phyloP scores from a whole-genome alignment of 805 yeast genomes.

The Debaryomyces maramus region DNA sequence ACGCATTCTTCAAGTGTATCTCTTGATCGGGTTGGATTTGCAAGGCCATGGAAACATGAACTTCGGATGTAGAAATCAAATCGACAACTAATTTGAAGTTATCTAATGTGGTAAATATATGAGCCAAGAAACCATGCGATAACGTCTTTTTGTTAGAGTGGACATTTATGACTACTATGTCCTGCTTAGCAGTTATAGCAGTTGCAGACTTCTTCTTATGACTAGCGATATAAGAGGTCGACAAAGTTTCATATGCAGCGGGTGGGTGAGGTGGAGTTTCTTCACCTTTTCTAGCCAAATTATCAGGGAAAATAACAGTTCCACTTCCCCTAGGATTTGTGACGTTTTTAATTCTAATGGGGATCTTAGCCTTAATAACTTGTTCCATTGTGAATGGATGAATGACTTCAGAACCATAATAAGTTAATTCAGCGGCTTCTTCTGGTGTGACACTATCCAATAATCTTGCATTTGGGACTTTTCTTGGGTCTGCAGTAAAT shows the following conservation, averaged over 20 bases:
- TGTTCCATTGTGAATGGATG: slow-evolving; percentile 99
- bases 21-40: slow-evolving; percentile 72
- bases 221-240: slow-evolving; percentile 33
- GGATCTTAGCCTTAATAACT: slow-evolving; percentile 92
- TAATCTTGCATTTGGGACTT: slow-evolving; percentile 85
- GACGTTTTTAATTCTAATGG: slow-evolving; percentile 94
- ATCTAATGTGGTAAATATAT: slow-evolving; percentile 83
- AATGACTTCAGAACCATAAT: slow-evolving; percentile 96
- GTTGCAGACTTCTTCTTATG: slow-evolving; percentile 73
- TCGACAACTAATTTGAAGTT: slow-evolving; percentile 86
- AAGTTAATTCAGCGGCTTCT: slow-evolving; percentile 97
- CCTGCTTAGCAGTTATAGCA: slow-evolving; percentile 93
- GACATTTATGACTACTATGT: slow-evolving; percentile 86
- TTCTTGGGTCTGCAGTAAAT: slow-evolving; percentile 97
- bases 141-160: slow-evolving; percentile 92
- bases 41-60: slow-evolving; percentile 97
- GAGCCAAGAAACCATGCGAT: slow-evolving; percentile 93
- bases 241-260: slow-evolving; percentile 57
- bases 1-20: slow-evolving; percentile 63
- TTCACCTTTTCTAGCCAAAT: slow-evolving; percentile 81
- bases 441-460: slow-evolving; percentile 92
- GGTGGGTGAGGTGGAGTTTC: slow-evolving; percentile 96
- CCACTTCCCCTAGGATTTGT: slow-evolving; percentile 92
- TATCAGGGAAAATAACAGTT: slow-evolving; percentile 91
- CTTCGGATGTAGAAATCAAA: slow-evolving; percentile 94